Evolutionary conservation across 805 yeast species (phyloP), one percentile per base, ranked within the genome.

Genomic region (Monosporozyma servazzii): DNA sequence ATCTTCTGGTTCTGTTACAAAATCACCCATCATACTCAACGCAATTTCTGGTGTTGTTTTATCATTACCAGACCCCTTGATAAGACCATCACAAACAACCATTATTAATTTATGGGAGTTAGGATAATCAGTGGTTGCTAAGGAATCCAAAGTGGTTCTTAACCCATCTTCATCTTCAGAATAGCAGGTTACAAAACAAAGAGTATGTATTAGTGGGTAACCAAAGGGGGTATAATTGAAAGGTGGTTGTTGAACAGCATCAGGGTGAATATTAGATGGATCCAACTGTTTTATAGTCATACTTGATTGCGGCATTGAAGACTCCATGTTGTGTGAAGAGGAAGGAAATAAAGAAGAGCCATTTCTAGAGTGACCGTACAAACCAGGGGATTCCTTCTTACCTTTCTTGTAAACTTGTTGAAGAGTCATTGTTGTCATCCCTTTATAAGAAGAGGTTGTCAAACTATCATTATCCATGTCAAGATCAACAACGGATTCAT

Each of bases 31-130:
- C 90, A 93, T 83, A 47, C 80, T 79, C 54, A 93, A 68, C 18
- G 84, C 89, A 61, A 90, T 85, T 23, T 93, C 99, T 0, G 98
- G 96, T 0, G 99, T 93, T 1, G 89, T 75, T 63, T 68, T 64
- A 49, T 82, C 90, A 68, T 91, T 91, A 44, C 97, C 98, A 21
- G 96, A 82, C 56, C 99, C 99, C 62, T 90, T 90, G 59, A 93
- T 83, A 31, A 91, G 58, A 57, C 99, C 99, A 71, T 93, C 99
- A 74, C 98, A 91, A n/a, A 93, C 77, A 40, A 90, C 81, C 51
- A 89, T 71, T 43, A 93, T 74, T 55, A 93, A 72, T 67, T 91
- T 93, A 69, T 93, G 99, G 3, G 96, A 87, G 67, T 88, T 90
- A 53, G 99, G 97, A 66, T 86, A 93, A 57, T 88, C 96, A 1